Evolutionary conservation across 305 asterid genomes (phyloP), one percentile per base, ranked within the genome.

Genomic region (Fraxinus greggii): DNA sequence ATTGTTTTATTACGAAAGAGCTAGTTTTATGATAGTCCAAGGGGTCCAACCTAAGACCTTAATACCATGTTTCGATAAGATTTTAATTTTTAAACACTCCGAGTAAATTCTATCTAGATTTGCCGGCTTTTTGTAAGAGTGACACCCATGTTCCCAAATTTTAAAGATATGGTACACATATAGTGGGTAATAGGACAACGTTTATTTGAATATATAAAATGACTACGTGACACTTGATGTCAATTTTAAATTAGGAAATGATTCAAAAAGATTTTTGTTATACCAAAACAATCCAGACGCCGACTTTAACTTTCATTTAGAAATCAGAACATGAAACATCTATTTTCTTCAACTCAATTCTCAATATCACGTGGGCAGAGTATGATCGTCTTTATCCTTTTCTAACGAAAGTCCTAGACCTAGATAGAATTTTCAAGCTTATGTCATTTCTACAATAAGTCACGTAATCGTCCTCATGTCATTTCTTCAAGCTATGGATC

Each of bases 11-110:
- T 72, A 4, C 42, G 26, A 12, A 75, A 54, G 70, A n/a, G 29
- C 10, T 4, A 12, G 56, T 28, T 77, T 79, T 81, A 77, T 36
- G 70, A 48, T 63, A 67, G 72, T 78, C 78, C 17, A 59, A 23
- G 38, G 80, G 29, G 26, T 56, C 69, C 69, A 59, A 59, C 69
- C 72, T 7, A 9, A 63, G 72, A 24, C 72, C 72, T 26, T 8
- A 63, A 63, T 63, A 3, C 72, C 72, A 63, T 63, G 72, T 24
- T 63, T 63, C 6, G 56, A 45, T 45, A 13, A 13, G 56, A 45
- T 45, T n/a, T 17, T n/a, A 54, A 17, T 4, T 54, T 54, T 54
- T 19, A 59, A 5, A 59, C 56, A 45, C 7, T n/a, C 0, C 1
- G 1, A 45, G 56, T 45, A 45, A 3, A 12, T 45, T 45, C n/a